Evolutionary conservation across 305 asterid genomes (phyloP).

Genomic region (Plantago coronopus): DNA sequence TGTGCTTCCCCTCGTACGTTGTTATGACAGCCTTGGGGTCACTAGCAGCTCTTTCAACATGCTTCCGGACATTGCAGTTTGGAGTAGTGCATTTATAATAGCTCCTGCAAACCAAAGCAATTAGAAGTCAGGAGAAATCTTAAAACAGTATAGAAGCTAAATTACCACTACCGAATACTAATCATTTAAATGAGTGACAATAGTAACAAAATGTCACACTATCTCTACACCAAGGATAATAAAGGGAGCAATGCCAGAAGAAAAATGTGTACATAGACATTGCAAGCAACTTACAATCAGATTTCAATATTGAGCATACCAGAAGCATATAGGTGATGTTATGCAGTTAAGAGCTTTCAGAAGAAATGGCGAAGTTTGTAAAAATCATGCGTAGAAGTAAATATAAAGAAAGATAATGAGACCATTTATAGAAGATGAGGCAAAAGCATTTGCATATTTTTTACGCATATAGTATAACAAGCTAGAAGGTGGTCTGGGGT

Average conservation of each 20-base stretch:
- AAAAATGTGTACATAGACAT: too few species aligned
- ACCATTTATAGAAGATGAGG: too few species aligned
- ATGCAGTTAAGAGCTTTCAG: neutral
- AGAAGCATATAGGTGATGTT: neutral
- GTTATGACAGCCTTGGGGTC: slow-evolving; percentile 86
- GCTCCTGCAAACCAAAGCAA: slow-evolving; percentile 53
- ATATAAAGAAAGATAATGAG: neutral
- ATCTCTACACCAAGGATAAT: too few species aligned
- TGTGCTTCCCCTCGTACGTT: slow-evolving; percentile 87
- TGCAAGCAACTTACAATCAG: slow-evolving; percentile 1
- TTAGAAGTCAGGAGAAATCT: slow-evolving; percentile 2
- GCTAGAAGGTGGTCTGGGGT: too few species aligned
- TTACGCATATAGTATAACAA: too few species aligned
- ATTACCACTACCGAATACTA: neutral
- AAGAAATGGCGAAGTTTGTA: neutral
- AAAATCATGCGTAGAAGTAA: neutral
- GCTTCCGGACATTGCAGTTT: slow-evolving; percentile 80
- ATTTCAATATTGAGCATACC: neutral
- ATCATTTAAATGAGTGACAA: neutral
- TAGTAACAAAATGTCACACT: too few species aligned
- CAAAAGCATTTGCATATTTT: too few species aligned
- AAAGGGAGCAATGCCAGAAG: too few species aligned
- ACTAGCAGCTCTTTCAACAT: slow-evolving; percentile 75
- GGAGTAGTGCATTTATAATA: slow-evolving; percentile 75
- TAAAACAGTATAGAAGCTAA: neutral